Evolutionary conservation across 768 basidiomycete genomes (phyloP).

Genomic region (Pleurotus tuoliensis): DNA sequence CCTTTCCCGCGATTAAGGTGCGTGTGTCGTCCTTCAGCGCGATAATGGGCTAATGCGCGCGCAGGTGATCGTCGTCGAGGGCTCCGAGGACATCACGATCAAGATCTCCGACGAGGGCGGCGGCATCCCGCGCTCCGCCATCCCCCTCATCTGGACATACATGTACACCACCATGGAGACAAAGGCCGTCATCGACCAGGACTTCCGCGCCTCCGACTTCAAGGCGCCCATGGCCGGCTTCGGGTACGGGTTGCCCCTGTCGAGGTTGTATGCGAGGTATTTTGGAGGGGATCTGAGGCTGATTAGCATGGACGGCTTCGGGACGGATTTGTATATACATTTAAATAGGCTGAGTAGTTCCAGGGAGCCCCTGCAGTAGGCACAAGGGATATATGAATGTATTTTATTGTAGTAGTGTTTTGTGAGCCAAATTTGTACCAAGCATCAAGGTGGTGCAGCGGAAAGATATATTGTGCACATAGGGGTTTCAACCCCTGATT

Average conservation of each 20-base stretch:
- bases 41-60: no score
- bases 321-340: conserved; percentile 92
- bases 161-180: conserved; percentile 91
- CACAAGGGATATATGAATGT: no score
- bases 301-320: conserved; percentile 99
- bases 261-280: conserved; percentile 91
- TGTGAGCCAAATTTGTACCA: no score
- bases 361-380: conserved; percentile 67
- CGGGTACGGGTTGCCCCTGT: conserved; percentile 90
- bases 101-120: conserved; percentile 98
- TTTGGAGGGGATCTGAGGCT: conserved; percentile 91
- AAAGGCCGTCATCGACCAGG: conserved; percentile 60
- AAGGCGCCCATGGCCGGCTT: conserved; percentile 98
- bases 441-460: no score
- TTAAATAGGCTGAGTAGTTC: conserved; percentile 82
- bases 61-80: conserved; percentile 75
- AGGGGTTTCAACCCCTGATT: no score
- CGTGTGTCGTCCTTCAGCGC: no score
- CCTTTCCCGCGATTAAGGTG: conserved; percentile 89
- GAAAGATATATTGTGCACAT: no score
- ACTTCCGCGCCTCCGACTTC: conserved; percentile 85
- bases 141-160: conserved; percentile 97
- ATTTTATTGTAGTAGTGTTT: no score
- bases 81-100: conserved; percentile 98
- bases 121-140: conserved; percentile 83